phyloP scores from a whole-genome alignment of 2,329 filamentous ascomycete species.

The Claviceps arundinis region DNA sequence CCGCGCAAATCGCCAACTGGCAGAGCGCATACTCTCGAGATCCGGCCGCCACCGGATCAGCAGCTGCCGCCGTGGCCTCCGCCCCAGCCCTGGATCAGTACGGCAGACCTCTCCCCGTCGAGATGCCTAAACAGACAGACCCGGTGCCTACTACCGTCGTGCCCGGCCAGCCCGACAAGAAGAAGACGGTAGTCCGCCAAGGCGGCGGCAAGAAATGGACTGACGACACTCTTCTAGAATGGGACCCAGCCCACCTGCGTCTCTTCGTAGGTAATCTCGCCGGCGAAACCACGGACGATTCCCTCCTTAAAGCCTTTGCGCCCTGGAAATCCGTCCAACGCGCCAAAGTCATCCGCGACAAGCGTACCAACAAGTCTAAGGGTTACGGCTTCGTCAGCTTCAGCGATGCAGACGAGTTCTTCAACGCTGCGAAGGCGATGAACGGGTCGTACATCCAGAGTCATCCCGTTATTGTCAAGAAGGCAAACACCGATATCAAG shows the following conservation, averaged over 20 bases:
- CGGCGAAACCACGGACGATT: slow-evolving; percentile 94
- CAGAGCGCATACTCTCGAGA: slow-evolving; percentile 64
- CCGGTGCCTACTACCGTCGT: slow-evolving; percentile 27
- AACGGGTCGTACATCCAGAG: slow-evolving; percentile 98
- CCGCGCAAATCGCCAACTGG: slow-evolving; percentile 89
- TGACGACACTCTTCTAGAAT: slow-evolving; percentile 78
- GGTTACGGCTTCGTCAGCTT: slow-evolving; percentile 97
- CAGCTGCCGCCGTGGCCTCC: slow-evolving; percentile 13
- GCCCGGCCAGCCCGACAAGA: slow-evolving; percentile 43
- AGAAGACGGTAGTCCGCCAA: slow-evolving; percentile 76
- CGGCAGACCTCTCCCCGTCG: slow-evolving; percentile 17
- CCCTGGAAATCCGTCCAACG: slow-evolving; percentile 83
- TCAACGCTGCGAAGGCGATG: slow-evolving; percentile 94
- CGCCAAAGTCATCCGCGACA: slow-evolving; percentile 86
- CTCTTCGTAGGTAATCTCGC: slow-evolving; percentile 95
- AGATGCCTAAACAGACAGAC: slow-evolving; percentile 16
- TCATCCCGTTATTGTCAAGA: slow-evolving; percentile 77
- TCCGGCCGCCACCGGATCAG: slow-evolving; percentile 12
- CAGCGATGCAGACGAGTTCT: slow-evolving; percentile 88
- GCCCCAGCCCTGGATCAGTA: slow-evolving; percentile 18
- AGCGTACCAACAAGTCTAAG: slow-evolving; percentile 89
- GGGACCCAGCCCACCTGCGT: slow-evolving; percentile 88
- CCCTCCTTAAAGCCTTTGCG: slow-evolving; percentile 82
- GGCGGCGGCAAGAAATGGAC: slow-evolving; percentile 91
- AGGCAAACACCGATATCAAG: slow-evolving; percentile 85